phyloP scores from a whole-genome alignment of 257 asterid species.

The Solanum clarkiae region DNA sequence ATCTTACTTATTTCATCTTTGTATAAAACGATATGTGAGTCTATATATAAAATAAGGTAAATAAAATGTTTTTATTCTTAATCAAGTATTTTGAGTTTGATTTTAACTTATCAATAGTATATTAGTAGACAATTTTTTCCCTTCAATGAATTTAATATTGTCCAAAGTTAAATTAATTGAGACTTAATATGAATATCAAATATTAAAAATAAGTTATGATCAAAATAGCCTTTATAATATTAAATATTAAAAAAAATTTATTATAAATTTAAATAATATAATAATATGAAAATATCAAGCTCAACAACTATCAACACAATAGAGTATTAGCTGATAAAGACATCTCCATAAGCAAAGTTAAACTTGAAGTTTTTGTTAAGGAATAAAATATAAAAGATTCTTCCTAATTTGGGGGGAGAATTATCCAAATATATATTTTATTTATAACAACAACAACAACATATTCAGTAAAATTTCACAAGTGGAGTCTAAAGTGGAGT shows the following conservation, averaged over 20 bases:
- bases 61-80: not conserved
- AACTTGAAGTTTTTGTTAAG: not conserved
- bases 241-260: no score
- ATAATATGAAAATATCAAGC: not conserved
- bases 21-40: no score
- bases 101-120: not conserved
- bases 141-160: not conserved
- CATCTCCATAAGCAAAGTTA: not conserved
- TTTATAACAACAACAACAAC: no score
- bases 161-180: not conserved
- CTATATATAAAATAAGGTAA: not conserved
- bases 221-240: not conserved
- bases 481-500: no score
- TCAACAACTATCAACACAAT: not conserved
- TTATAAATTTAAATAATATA: not conserved
- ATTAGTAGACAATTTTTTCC: not conserved
- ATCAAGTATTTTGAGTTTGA: not conserved
- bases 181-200: not conserved
- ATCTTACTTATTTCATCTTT: no score
- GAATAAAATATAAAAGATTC: not conserved
- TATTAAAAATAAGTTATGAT: not conserved
- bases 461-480: no score
- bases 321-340: not conserved
- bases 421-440: not conserved
- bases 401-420: not conserved